Evolutionary conservation across 495 filamentous ascomycete species (phyloP).

Genomic region (Baudoinia panamericana): DNA sequence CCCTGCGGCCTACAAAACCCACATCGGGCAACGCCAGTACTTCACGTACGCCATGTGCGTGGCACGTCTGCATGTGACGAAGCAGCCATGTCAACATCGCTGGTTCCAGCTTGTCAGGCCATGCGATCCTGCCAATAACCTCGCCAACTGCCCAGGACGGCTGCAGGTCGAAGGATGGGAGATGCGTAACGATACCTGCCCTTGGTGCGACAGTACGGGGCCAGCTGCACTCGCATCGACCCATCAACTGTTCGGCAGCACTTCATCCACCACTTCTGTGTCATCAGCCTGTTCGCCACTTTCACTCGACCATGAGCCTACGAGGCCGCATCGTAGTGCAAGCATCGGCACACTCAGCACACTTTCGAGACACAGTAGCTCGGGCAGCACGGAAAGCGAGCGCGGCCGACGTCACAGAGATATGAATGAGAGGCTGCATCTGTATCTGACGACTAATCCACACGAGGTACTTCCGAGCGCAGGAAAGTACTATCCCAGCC

Average conservation of each 20-base stretch:
- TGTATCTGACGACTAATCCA: conserved; percentile 22
- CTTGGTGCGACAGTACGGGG: conserved; percentile 24
- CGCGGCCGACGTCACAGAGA: conserved; percentile 23
- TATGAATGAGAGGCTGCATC: conserved; percentile 27
- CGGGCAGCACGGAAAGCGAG: conserved; percentile 23
- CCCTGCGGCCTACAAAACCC: too few species aligned
- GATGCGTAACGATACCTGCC: conserved; percentile 29
- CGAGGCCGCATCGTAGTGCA: conserved; percentile 6
- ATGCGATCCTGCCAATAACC: conserved; percentile 25
- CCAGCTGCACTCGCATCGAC: conserved; percentile 20
- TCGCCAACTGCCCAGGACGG: conserved; percentile 26
- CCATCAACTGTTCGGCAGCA: conserved; percentile 26
- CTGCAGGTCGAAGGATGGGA: conserved; percentile 31
- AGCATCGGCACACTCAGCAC: conserved; percentile 10
- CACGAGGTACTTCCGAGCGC: conserved; percentile 16
- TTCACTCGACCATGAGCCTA: conserved; percentile 12
- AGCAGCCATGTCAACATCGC: conserved; percentile 29
- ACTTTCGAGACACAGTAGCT: conserved; percentile 24
- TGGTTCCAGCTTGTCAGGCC: conserved; percentile 27
- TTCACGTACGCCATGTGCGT: conserved; percentile 34
- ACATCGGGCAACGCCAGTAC: too few species aligned
- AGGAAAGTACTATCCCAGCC: conserved; percentile 15
- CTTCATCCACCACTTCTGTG: conserved; percentile 7
- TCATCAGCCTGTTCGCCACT: conserved; percentile 19
- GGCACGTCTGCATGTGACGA: conserved; percentile 29